These are phyloP conservation scores for Westerdykella ornata DNA, from an alignment of 2,329 filamentous ascomycete species.

Conservation along the genomic window DNA sequence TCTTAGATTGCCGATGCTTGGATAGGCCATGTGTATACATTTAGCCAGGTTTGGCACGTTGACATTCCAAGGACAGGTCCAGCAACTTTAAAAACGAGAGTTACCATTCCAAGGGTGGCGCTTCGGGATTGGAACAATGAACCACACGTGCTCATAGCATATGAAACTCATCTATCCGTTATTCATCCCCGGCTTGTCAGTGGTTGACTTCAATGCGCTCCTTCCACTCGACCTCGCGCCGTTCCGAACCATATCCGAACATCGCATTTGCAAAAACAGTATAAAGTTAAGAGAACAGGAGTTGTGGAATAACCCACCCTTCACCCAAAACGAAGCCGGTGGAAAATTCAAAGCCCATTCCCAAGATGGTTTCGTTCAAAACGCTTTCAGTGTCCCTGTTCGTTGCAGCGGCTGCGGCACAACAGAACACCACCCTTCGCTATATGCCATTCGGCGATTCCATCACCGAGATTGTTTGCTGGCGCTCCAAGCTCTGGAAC, in stretches of 20 bases:
- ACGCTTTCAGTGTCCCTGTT: constrained; percentile 1
- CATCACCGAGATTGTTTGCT: constrained; percentile 43
- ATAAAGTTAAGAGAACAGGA: too few species aligned
- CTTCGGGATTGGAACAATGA: neutral
- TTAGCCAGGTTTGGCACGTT: neutral
- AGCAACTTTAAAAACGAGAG: neutral
- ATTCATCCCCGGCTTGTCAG: neutral
- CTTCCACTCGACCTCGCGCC: neutral
- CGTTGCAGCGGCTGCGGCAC: constrained; percentile 5
- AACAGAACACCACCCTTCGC: constrained; percentile 18
- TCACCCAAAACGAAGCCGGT: too few species aligned
- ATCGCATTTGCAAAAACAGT: too few species aligned
- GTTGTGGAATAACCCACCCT: too few species aligned
- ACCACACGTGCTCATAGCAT: neutral
- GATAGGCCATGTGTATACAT: neutral
- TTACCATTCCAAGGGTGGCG: neutral
- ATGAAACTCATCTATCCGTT: neutral
- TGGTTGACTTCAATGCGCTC: neutral
- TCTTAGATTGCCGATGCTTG: neutral
- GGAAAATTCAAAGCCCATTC: too few species aligned
- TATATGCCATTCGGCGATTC: constrained; percentile 44
- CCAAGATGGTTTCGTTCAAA: too few species aligned
- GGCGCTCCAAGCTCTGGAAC: constrained; percentile 41
- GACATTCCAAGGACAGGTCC: neutral
- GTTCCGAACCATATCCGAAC: too few species aligned